These are phyloP conservation scores for Adansonia digitata DNA, from an alignment of 345 rosid species.

Conservation along the genomic window DNA sequence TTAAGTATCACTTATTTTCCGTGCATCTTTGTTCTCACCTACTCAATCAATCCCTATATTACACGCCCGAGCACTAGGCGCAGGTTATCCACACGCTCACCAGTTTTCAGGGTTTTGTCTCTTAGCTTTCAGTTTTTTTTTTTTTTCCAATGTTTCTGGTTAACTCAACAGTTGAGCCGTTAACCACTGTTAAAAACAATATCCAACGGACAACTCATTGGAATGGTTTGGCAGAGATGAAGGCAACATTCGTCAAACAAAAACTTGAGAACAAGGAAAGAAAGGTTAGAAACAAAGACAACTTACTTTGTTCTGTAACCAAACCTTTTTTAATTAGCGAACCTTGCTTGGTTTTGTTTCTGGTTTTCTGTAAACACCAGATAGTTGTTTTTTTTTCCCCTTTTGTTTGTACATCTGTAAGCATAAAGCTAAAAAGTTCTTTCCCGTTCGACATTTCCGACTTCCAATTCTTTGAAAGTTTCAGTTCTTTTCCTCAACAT, in stretches of 20 bases:
- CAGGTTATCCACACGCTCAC: neutral
- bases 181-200: neutral
- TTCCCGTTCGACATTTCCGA: neutral
- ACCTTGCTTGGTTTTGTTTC: neutral
- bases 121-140: neutral
- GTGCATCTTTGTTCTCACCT: neutral
- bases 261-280: neutral
- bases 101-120: slow-evolving; percentile 8
- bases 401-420: neutral
- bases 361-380: neutral
- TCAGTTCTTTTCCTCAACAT: neutral
- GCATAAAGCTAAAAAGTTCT: neutral
- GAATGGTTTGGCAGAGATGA: slow-evolving; percentile 7
- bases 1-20: neutral
- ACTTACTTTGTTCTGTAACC: neutral
- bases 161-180: slow-evolving; percentile 5
- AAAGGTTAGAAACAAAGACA: neutral
- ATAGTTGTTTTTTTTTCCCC: neutral
- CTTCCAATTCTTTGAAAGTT: neutral
- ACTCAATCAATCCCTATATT: neutral
- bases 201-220: neutral
- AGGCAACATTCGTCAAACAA: neutral
- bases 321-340: neutral
- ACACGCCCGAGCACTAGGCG: neutral
- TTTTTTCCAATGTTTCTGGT: neutral